Conservation (phyloP, 2,329 filamentous ascomycete genomes). For the Ascochyta fabae region DNA sequence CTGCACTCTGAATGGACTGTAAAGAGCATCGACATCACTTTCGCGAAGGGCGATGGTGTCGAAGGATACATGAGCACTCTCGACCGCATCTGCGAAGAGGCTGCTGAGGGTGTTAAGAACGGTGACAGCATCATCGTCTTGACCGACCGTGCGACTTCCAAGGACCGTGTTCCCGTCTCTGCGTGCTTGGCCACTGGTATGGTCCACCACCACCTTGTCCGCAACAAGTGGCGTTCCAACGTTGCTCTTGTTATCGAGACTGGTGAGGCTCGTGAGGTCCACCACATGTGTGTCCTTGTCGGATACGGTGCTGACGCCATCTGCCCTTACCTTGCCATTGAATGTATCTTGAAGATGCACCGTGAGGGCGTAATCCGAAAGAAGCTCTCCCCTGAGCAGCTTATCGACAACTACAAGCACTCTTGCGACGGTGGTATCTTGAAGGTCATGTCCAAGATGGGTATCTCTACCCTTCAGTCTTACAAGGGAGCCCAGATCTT, state of each 20-base stretch:
- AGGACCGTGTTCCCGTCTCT: conserved; percentile 83
- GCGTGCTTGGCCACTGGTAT: conserved; percentile 87
- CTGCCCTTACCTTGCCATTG: conserved; percentile 93
- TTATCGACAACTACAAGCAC: conserved; percentile 96
- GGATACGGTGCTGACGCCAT: conserved; percentile 94
- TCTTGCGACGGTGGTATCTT: conserved; percentile 95
- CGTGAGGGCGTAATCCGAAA: conserved; percentile 91
- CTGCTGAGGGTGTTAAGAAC: conserved; percentile 81
- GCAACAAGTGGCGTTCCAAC: conserved; percentile 93
- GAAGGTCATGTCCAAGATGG: conserved; percentile 99
- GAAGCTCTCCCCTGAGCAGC: conserved; percentile 78
- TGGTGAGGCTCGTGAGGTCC: conserved; percentile 93
- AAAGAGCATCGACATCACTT: conserved; percentile 90
- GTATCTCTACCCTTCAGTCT: conserved; percentile 92
- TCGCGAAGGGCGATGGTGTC: conserved; percentile 82
- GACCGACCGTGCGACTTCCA: conserved; percentile 84
- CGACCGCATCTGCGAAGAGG: conserved; percentile 85
- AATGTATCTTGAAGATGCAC: conserved; percentile 97
- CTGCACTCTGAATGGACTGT: conserved; percentile 83
- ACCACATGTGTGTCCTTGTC: conserved; percentile 98
- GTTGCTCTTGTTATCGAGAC: conserved; percentile 89
- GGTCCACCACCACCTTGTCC: conserved; percentile 93
- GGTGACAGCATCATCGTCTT: conserved; percentile 86
- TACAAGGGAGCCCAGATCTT: conserved; percentile 99
- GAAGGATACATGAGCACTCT: conserved; percentile 86